Evolutionary conservation across 2,329 filamentous ascomycete species (phyloP), one percentile per base, ranked within the genome.

Genomic region (Leptographium radiaticola): DNA sequence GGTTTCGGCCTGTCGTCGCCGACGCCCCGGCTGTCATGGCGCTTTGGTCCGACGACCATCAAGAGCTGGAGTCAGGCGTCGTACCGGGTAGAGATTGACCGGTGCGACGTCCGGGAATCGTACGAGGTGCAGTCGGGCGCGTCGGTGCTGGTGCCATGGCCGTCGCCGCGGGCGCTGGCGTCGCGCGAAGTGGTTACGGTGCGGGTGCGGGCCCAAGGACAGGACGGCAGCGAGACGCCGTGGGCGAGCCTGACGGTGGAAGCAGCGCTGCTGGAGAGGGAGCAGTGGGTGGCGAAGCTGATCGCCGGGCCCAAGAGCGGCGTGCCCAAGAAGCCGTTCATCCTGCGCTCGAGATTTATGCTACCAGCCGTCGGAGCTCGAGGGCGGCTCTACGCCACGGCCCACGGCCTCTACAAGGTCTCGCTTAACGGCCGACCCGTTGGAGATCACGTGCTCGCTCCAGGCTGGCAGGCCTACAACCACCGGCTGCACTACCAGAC

Each of bases 391-490:
- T 70, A 70, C 52, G 63, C 67, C 38, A 69, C 68, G 1, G 61
- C 61, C 2, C 57, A 63, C 15, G 68, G 68, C 16, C 59, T 69
- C 1, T 71, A 67, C 53, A 57, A 62, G 36, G 66, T 63, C 0
- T 63, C 61, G 34, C 62, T 72, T 50, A 71, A 72, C 55, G 68
- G 67, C 1, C 52, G 59, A 18, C 55, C 50, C 16, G 61, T 68
- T 9, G 62, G 60, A 0, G 58, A 66, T 53, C 58, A 65, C 20
- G 58, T 59, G 38, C 58, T 70, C 60, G 66, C 69, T 36, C 71
- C 70, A 0, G 70, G 70, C 2, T 74, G 70, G 68, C 66, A 65
- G n/a, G 64, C 63, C 52, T 75, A 75, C 59, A 57, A 66, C 1
- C 62, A 68, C 52, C 64, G 70, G 6, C 62, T 71, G 16, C 58